Evolutionary conservation across 192 early-diverging fungal genomes (phyloP), one percentile per base, ranked within the genome.

Genomic region (Spizellomyces sp.): DNA sequence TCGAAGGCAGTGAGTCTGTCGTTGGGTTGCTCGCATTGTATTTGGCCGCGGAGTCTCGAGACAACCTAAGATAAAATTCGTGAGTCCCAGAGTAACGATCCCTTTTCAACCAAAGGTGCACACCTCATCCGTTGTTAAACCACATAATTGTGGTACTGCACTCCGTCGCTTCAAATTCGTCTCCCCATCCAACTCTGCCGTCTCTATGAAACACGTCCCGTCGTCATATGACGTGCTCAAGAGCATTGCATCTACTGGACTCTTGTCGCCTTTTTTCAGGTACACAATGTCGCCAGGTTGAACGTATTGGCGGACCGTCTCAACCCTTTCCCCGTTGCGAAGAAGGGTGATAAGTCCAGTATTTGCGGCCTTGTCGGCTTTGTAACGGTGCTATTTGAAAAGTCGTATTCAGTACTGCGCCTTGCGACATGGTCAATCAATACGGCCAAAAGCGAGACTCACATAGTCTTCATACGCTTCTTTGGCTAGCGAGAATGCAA

Each of bases 151-250:
- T 8, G 54, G 22, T 17, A 84, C 70, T 22, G 83, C 80, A 27
- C 73, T 64, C 42, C 79, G 66, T 46, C 84, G 70, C 71, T 88
- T 88, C 62, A 88, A 60, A 59, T 86, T 86, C 1, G 86, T 88
- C 71, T 88, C 86, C 75, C 86, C 86, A 62, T 88, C 86, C 19
- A 88, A 69, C 65, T 88, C 84, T 0, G 84, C 78, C 27, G 86
- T 88, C 67, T 88, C 86, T 45, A 88, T 75, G 59, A 84, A 88
- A 60, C 79, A 82, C 5, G 82, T 84, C 14, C 84, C 86, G 55
- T 88, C 86, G 42, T 81, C 81, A 62, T 74, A 80, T 14, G 66
- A 75, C 9, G 78, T 75, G 42, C 70, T 58, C 10, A 88, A 47
- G 50, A 88, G 54, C 8, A 88, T 74, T 21, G 79, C 73, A 61